Percentiles rank a stretch among this genome's conserved stretches.
phyloP scores from a whole-genome alignment of 2,329 filamentous ascomycete species.

The Colletotrichum orchidophilum region DNA sequence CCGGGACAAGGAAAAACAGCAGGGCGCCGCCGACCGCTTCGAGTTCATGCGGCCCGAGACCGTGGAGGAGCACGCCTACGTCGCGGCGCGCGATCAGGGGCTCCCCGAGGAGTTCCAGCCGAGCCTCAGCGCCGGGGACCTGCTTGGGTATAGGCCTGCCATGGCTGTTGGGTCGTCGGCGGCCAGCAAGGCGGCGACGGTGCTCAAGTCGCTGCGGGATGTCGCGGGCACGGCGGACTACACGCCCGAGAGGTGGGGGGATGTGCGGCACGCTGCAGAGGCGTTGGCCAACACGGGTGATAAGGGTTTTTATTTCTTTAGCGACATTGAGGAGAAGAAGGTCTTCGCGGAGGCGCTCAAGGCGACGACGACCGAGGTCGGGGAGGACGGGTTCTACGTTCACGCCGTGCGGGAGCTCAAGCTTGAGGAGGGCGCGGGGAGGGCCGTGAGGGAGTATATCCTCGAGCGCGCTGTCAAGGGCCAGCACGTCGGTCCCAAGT shows the following conservation, averaged over 20 bases:
- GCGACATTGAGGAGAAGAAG: constrained; percentile 36
- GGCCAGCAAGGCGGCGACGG: constrained; percentile 39
- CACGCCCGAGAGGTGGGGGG: background rate
- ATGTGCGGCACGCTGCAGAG: background rate
- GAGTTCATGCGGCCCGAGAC: constrained; percentile 35
- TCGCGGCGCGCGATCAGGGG: constrained; percentile 38
- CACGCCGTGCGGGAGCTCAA: constrained; percentile 38
- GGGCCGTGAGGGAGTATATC: constrained; percentile 45
- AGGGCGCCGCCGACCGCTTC: constrained; percentile 24
- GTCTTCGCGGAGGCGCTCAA: constrained; percentile 30
- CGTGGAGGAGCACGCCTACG: constrained; percentile 39
- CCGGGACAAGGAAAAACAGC: no score
- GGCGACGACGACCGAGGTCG: constrained; percentile 31
- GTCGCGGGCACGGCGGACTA: constrained; percentile 42
- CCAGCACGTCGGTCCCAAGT: constrained; percentile 47
- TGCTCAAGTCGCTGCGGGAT: constrained; percentile 48
- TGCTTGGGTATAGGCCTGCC: constrained; percentile 43
- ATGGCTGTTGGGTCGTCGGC: constrained; percentile 41
- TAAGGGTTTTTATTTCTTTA: constrained; percentile 31
- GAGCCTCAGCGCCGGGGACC: constrained; percentile 46
- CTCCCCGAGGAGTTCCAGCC: constrained; percentile 42
- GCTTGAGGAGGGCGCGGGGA: constrained; percentile 43
- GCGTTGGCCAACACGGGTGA: background rate
- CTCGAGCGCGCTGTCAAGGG: constrained; percentile 46
- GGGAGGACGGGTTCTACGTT: constrained; percentile 19